phyloP scores from a whole-genome alignment of 73 alveolate species.

The Paramecium pentaurelia region DNA sequence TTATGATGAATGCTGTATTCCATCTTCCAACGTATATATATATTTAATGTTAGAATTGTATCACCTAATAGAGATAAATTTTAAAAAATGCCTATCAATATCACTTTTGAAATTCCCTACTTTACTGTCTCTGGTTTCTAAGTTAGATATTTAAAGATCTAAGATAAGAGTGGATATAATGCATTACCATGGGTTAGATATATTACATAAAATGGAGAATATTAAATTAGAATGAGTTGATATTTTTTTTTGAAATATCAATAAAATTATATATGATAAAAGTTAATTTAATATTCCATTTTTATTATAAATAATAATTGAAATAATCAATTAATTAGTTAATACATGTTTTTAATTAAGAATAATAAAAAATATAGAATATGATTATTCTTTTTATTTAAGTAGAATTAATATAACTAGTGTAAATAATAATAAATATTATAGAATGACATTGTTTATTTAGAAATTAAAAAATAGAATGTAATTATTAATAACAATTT shows the following conservation, averaged over 20 bases:
- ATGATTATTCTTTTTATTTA: not conserved
- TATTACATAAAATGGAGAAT: constrained; percentile 63
- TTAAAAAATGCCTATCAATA: constrained; percentile 85
- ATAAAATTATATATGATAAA: not conserved
- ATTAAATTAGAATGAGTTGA: constrained; percentile 59
- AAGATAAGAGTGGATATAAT: constrained; percentile 96
- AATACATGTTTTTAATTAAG: not conserved
- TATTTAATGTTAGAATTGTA: not conserved
- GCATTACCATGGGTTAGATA: constrained; percentile 85
- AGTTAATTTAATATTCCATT: not conserved
- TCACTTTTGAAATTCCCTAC: constrained; percentile 98
- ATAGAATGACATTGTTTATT: too few species aligned
- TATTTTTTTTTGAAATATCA: not conserved
- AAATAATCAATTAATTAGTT: not conserved
- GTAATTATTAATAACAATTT: not conserved
- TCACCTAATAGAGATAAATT: constrained; percentile 75
- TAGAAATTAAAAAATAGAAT: not conserved
- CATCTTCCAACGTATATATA: constrained; percentile 87
- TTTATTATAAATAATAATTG: not conserved
- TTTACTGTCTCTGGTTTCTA: constrained; percentile 94
- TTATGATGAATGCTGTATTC: constrained; percentile 91
- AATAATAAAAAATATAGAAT: not conserved
- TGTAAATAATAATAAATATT: too few species aligned
- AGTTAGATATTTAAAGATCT: constrained; percentile 96
- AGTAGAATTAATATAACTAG: not conserved